Evolutionary conservation across 192 early-diverging fungal species (phyloP).

Genomic region (Spinellus fusiger): DNA sequence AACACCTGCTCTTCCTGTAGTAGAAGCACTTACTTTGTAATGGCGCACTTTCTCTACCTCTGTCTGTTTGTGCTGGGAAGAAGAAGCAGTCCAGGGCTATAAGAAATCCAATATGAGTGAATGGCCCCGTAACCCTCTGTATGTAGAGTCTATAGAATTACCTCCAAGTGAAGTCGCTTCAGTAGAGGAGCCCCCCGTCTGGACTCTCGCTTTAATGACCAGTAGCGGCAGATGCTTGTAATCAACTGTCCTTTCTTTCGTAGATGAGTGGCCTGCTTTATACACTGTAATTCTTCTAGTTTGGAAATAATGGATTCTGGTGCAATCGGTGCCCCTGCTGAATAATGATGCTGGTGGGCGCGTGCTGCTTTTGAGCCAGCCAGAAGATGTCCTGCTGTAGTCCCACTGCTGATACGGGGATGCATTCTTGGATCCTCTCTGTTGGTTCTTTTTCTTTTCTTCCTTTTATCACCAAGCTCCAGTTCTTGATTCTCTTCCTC

Average conservation of each 20-base stretch:
- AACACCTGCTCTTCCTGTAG: not conserved
- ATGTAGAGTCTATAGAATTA: slow-evolving; percentile 13
- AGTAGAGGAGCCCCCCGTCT: slow-evolving; percentile 89
- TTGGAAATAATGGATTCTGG: slow-evolving; percentile 53
- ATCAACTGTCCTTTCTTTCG: slow-evolving; percentile 52
- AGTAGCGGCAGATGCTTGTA: slow-evolving; percentile 79
- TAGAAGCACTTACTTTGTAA: not conserved
- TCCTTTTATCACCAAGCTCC: slow-evolving; percentile 6
- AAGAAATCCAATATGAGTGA: too few species aligned
- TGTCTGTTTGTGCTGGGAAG: slow-evolving; percentile 65
- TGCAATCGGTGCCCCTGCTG: slow-evolving; percentile 54
- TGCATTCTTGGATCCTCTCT: not conserved
- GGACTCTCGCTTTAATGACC: slow-evolving; percentile 90
- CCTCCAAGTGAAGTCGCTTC: slow-evolving; percentile 93
- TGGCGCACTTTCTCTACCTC: slow-evolving; percentile 66
- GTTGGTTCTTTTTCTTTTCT: not conserved
- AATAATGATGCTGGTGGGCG: slow-evolving; percentile 58
- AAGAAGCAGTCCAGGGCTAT: slow-evolving; percentile 90
- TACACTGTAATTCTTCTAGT: slow-evolving; percentile 29
- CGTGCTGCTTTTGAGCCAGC: slow-evolving; percentile 49
- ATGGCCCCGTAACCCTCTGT: not conserved
- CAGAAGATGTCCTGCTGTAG: slow-evolving; percentile 11
- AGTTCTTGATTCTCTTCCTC: slow-evolving; percentile 22
- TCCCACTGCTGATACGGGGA: not conserved
- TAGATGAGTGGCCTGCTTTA: slow-evolving; percentile 16